Conservation (phyloP, 2,329 filamentous ascomycete genomes). For the Arthrobotrys conoides region DNA sequence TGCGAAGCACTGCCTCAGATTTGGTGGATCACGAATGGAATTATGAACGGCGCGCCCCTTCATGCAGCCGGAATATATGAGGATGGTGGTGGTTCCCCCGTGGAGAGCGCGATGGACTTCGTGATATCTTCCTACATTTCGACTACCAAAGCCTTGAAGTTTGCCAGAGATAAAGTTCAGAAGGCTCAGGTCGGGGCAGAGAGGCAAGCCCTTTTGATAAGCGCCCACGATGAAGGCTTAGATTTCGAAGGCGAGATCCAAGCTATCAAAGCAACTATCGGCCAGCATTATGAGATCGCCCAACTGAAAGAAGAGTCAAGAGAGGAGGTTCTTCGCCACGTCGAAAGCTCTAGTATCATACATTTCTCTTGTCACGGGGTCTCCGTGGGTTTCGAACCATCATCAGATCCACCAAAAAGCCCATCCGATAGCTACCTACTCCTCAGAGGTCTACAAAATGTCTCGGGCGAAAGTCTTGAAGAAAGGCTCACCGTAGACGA, state of each 20-base stretch:
- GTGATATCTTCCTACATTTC: conserved; percentile 37
- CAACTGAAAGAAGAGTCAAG: not conserved
- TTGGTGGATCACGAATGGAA: conserved; percentile 30
- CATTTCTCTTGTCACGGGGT: conserved; percentile 18
- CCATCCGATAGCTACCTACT: conserved; percentile 27
- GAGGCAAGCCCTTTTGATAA: not conserved
- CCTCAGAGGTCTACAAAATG: not conserved
- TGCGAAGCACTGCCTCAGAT: conserved; percentile 36
- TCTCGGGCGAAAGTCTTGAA: not conserved
- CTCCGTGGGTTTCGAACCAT: not conserved
- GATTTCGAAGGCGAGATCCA: conserved; percentile 12
- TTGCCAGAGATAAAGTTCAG: conserved; percentile 11
- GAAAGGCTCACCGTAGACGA: conserved; percentile 19
- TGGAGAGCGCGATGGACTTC: conserved; percentile 28
- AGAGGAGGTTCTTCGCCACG: not conserved
- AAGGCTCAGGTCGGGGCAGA: too few species aligned
- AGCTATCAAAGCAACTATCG: conserved; percentile 1
- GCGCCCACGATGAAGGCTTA: conserved; percentile 2
- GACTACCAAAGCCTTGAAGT: conserved; percentile 22
- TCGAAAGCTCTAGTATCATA: conserved; percentile 19
- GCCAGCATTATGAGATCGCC: not conserved
- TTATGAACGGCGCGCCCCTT: conserved; percentile 35
- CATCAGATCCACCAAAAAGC: conserved; percentile 8
- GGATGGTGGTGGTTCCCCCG: not conserved
- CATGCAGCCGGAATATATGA: conserved; percentile 51